These are phyloP conservation scores for Cercis canadensis DNA, from an alignment of 306 rosid genomes.

Conservation along the genomic window DNA sequence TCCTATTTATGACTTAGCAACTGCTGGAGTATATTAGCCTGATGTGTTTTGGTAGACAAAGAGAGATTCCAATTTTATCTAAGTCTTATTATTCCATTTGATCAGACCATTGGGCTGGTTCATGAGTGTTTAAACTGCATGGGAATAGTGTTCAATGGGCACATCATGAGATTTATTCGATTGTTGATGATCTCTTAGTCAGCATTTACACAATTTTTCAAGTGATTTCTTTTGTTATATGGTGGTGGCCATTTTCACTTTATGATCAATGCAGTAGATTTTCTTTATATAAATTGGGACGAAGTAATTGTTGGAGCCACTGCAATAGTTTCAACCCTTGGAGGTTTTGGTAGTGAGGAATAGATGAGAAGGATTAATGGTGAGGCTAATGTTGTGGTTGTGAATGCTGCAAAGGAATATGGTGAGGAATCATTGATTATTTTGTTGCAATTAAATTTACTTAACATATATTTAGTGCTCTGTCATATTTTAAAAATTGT, in stretches of 20 bases:
- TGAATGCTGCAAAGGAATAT: constrained; percentile 88
- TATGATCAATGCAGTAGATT: constrained; percentile 70
- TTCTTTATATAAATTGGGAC: constrained; percentile 96
- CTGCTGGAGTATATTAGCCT: constrained; percentile 12
- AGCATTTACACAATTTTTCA: constrained; percentile 13
- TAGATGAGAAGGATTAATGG: constrained; percentile 88
- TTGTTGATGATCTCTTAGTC: constrained; percentile 11
- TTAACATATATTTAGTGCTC: constrained; percentile 9
- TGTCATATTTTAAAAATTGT: constrained; percentile 1
- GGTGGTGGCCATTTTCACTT: constrained; percentile 26
- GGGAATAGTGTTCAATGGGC: constrained; percentile 2
- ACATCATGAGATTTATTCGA: constrained; percentile 18
- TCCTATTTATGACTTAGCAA: constrained; percentile 14
- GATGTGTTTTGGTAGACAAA: constrained; percentile 2
- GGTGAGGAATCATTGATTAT: constrained; percentile 60
- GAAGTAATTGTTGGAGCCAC: constrained; percentile 90
- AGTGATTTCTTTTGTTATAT: neutral
- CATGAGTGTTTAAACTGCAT: constrained; percentile 16
- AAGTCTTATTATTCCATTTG: too few relatives aligned
- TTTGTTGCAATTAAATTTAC: constrained; percentile 30
- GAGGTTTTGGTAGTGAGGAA: constrained; percentile 93
- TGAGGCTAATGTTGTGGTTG: constrained; percentile 90
- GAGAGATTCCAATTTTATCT: neutral
- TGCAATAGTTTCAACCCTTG: constrained; percentile 91
- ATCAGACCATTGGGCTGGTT: constrained; percentile 15